Percentiles rank a stretch among this genome's conserved stretches.
These are phyloP conservation scores for Leccinum rimulosum DNA, from an alignment of 768 basidiomycete species.

Conservation along the genomic window DNA sequence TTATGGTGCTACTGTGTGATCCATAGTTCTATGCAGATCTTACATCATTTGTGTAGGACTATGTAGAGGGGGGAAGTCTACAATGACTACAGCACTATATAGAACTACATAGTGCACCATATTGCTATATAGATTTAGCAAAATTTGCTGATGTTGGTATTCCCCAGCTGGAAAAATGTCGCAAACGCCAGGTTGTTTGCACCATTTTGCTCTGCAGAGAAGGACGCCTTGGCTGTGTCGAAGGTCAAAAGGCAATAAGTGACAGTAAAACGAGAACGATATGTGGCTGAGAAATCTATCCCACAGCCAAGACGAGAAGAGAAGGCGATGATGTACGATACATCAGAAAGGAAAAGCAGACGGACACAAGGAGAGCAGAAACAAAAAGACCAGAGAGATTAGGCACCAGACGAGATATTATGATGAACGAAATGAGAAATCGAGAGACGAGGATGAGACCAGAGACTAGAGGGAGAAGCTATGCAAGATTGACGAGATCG, in stretches of 20 bases:
- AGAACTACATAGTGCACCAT: too few species aligned
- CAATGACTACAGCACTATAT: too few species aligned
- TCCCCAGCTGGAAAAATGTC: constrained; percentile 77
- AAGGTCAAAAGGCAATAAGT: constrained; percentile 38
- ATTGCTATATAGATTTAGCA: too few species aligned
- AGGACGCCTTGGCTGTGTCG: constrained; percentile 29
- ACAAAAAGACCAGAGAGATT: constrained; percentile 17
- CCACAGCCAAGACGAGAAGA: constrained; percentile 27
- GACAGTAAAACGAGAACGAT: constrained; percentile 21
- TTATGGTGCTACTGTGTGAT: too few species aligned
- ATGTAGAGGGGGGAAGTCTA: too few species aligned
- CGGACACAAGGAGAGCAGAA: constrained; percentile 32
- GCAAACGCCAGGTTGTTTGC: constrained; percentile 97
- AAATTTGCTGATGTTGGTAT: constrained; percentile 39
- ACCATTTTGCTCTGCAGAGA: constrained; percentile 59
- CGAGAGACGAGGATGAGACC: constrained; percentile 5
- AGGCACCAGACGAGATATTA: constrained; percentile 11
- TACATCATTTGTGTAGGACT: too few species aligned
- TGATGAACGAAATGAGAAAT: constrained; percentile 11
- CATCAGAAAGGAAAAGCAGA: constrained; percentile 20
- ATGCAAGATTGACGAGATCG: constrained; percentile 24
- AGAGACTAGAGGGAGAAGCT: constrained; percentile 18
- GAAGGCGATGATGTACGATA: constrained; percentile 31
- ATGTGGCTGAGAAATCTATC: constrained; percentile 32
- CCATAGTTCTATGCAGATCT: too few species aligned